Evolutionary conservation across 2,329 filamentous ascomycete genomes (phyloP).

Genomic region (Verticillium longisporum): DNA sequence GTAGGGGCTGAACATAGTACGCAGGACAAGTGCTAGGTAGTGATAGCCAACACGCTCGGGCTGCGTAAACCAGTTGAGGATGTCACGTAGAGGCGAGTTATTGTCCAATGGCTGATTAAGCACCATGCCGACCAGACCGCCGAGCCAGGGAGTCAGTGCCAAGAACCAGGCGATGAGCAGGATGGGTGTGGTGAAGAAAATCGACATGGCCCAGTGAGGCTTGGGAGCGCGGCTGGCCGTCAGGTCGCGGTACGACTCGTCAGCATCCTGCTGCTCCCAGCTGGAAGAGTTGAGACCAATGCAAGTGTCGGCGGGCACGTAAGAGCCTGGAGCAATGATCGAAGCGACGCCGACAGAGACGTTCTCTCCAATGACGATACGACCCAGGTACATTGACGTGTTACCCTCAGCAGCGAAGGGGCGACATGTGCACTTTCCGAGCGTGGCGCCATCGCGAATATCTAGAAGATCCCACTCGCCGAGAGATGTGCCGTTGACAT

Average conservation of each 20-base stretch:
- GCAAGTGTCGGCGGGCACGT: conserved; percentile 39
- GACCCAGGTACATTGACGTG: conserved; percentile 49
- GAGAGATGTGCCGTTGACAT: conserved; percentile 33
- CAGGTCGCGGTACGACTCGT: conserved; percentile 39
- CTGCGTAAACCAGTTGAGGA: conserved; percentile 42
- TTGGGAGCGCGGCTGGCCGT: conserved; percentile 27
- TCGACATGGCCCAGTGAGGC: conserved; percentile 35
- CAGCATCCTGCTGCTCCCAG: conserved; percentile 43
- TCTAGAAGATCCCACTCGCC: conserved; percentile 53
- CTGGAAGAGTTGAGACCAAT: conserved; percentile 51
- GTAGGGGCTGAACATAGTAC: conserved; percentile 32
- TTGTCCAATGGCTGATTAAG: conserved; percentile 34
- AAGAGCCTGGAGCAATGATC: conserved; percentile 42
- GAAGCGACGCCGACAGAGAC: conserved; percentile 40
- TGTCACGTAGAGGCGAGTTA: conserved; percentile 28
- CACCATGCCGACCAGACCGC: conserved; percentile 54
- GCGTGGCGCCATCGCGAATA: conserved; percentile 39
- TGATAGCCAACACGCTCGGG: conserved; percentile 40
- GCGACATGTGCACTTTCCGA: conserved; percentile 38
- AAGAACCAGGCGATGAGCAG: conserved; percentile 29
- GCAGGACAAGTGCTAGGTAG: conserved; percentile 38
- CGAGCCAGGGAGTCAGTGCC: conserved; percentile 37
- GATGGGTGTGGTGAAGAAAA: conserved; percentile 36
- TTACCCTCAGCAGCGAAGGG: conserved; percentile 51
- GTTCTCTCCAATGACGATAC: conserved; percentile 40